Evolutionary conservation across 371 early-diverging fungal species (phyloP).

Genomic region (Mucor velutinosus): DNA sequence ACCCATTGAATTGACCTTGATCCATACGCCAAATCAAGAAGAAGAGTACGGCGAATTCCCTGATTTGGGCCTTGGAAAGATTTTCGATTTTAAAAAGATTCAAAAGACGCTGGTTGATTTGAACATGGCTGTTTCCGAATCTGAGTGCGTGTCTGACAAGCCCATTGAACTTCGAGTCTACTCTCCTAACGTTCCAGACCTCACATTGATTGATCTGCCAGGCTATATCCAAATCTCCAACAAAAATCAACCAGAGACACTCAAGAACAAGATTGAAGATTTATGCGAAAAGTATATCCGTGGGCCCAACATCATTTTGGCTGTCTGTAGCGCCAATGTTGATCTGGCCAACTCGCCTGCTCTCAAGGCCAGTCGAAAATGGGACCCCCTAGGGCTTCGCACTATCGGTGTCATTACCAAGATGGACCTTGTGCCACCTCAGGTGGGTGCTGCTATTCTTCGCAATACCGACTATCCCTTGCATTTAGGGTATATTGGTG

Average conservation of each 20-base stretch:
- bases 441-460: slow-evolving; percentile 80
- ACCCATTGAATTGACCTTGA: slow-evolving; percentile 97
- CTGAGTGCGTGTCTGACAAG: slow-evolving; percentile 90
- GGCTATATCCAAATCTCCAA: slow-evolving; percentile 98
- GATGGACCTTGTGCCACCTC: slow-evolving; percentile 95
- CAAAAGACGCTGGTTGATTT: slow-evolving; percentile 90
- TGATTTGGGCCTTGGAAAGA: slow-evolving; percentile 84
- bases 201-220: slow-evolving; percentile 98
- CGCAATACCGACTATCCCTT: slow-evolving; percentile 92
- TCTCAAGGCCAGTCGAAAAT: slow-evolving; percentile 87
- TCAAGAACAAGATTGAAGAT: slow-evolving; percentile 93
- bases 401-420: slow-evolving; percentile 99
- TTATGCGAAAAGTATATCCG: slow-evolving; percentile 93
- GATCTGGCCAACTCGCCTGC: slow-evolving; percentile 99
- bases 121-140: slow-evolving; percentile 91
- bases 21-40: slow-evolving; percentile 84
- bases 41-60: slow-evolving; percentile 97
- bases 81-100: slow-evolving; percentile 84
- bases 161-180: slow-evolving; percentile 96
- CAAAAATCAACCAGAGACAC: slow-evolving; percentile 89
- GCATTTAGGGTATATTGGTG: slow-evolving; percentile 97
- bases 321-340: slow-evolving; percentile 97
- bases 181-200: slow-evolving; percentile 93
- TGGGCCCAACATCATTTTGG: slow-evolving; percentile 95
- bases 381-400: slow-evolving; percentile 92